A percentile compares a stretch with the other conserved stretches of the same genome.
phyloP scores from a whole-genome alignment of 2,329 filamentous ascomycete species.

The Sarocladiaceae sp. region DNA sequence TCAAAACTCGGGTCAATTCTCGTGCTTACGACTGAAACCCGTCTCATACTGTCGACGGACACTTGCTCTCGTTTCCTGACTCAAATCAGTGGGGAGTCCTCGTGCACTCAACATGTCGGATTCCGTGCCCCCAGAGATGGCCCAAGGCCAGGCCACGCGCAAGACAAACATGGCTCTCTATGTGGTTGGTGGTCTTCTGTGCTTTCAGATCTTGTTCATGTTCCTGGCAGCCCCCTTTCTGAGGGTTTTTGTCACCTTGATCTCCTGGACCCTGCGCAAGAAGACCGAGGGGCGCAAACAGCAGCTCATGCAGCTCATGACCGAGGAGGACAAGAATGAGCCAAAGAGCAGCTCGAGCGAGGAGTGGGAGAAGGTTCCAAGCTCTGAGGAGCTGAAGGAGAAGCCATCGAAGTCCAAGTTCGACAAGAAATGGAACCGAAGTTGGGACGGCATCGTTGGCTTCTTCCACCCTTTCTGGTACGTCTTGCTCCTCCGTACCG shows the following conservation, averaged over 20 bases:
- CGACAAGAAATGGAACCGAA: slow-evolving; percentile 36
- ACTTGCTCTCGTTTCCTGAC: too few relatives aligned
- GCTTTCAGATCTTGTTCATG: slow-evolving; percentile 11
- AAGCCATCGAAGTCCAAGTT: slow-evolving; percentile 19
- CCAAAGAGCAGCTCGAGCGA: slow-evolving; percentile 42
- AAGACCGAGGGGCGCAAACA: slow-evolving; percentile 57
- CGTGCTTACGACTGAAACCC: too few relatives aligned
- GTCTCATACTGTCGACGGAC: too few relatives aligned
- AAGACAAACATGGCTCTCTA: not conserved
- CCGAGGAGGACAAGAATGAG: slow-evolving; percentile 32
- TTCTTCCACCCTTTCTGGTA: slow-evolving; percentile 99
- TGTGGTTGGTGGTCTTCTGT: slow-evolving; percentile 4
- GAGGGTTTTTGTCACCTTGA: slow-evolving; percentile 11
- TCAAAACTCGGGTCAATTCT: too few relatives aligned
- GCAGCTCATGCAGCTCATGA: slow-evolving; percentile 48
- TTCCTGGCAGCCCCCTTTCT: slow-evolving; percentile 26
- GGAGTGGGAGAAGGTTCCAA: slow-evolving; percentile 65
- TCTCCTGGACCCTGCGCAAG: slow-evolving; percentile 57
- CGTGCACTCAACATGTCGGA: too few relatives aligned
- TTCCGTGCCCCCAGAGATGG: too few relatives aligned
- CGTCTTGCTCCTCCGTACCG: slow-evolving; percentile 17
- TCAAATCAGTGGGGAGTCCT: too few relatives aligned
- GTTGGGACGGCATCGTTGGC: slow-evolving; percentile 78
- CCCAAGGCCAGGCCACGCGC: too few relatives aligned
- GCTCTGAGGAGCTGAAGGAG: slow-evolving; percentile 34